Percentiles rank a stretch among this genome's conserved stretches.
Conservation (phyloP, 2,329 filamentous ascomycete species). For the Amylocarpus encephaloides region DNA sequence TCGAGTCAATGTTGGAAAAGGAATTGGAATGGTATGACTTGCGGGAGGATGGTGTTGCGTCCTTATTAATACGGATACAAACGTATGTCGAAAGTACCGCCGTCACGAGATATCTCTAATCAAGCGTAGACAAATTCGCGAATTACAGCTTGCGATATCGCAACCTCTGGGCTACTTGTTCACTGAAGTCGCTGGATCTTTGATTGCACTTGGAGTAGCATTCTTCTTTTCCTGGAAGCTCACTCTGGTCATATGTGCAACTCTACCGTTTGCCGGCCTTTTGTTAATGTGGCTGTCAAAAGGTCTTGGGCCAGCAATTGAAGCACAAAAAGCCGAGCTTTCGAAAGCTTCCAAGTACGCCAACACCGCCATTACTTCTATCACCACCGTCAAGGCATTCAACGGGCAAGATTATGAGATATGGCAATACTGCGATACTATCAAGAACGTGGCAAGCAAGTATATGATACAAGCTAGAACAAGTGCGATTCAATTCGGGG, state of each 20-base stretch:
- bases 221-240: constrained; percentile 79
- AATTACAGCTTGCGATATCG: constrained; percentile 74
- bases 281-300: constrained; percentile 54
- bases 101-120: constrained; percentile 13
- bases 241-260: constrained; percentile 70
- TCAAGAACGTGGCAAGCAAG: constrained; percentile 51
- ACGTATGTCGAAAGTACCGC: constrained; percentile 47
- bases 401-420: constrained; percentile 68
- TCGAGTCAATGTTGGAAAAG: constrained; percentile 61
- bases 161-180: constrained; percentile 69
- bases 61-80: constrained; percentile 66
- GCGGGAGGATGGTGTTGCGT: constrained; percentile 62
- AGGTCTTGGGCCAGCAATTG: constrained; percentile 59
- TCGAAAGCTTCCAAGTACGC: constrained; percentile 65
- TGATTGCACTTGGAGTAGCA: constrained; percentile 63
- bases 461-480: constrained; percentile 64
- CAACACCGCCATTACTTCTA: constrained; percentile 62
- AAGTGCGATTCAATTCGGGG: constrained; percentile 65
- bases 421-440: constrained; percentile 53
- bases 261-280: constrained; percentile 60
- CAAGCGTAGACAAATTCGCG: constrained; percentile 63
- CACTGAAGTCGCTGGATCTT: constrained; percentile 56
- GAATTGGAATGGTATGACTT: constrained; percentile 80
- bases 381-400: constrained; percentile 82
- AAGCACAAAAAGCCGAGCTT: constrained; percentile 61